Percentiles rank a stretch among this genome's conserved stretches.
These are phyloP conservation scores for Aspergillus fijiensis DNA, from an alignment of 2,329 filamentous ascomycete genomes.

Conservation along the genomic window DNA sequence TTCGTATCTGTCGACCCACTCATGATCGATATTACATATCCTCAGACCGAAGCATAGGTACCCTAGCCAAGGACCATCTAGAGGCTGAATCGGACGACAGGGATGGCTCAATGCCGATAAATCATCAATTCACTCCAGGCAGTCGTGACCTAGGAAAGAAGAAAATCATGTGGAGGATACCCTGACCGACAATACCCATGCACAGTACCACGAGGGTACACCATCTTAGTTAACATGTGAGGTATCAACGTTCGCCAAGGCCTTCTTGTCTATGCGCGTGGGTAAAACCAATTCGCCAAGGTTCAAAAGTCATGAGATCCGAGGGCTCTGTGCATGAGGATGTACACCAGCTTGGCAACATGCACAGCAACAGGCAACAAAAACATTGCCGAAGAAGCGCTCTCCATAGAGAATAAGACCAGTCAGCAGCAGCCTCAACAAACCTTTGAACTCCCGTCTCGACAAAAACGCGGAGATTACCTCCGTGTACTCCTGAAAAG, in stretches of 20 bases:
- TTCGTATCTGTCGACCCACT: no score
- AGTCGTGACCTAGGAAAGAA: no score
- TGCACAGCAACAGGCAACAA: background rate
- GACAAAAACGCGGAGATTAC: background rate
- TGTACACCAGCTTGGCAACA: background rate
- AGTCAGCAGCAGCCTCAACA: background rate
- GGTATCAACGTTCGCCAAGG: background rate
- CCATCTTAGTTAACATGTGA: background rate
- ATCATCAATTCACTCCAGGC: no score
- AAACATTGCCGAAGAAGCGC: background rate
- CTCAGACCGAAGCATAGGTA: no score
- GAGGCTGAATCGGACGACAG: no score
- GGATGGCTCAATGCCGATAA: no score
- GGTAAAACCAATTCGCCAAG: background rate
- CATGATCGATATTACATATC: no score
- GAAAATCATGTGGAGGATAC: background rate
- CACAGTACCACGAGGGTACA: background rate
- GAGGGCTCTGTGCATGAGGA: background rate
- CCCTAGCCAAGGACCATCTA: no score
- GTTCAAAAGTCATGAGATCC: background rate
- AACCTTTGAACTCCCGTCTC: background rate
- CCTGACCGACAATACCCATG: background rate
- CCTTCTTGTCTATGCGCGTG: background rate
- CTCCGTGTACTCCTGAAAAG: background rate
- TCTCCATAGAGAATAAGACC: background rate